Base-by-base conservation (phyloP, 2,329 filamentous ascomycete genomes). In the Botrytis aclada region DNA sequence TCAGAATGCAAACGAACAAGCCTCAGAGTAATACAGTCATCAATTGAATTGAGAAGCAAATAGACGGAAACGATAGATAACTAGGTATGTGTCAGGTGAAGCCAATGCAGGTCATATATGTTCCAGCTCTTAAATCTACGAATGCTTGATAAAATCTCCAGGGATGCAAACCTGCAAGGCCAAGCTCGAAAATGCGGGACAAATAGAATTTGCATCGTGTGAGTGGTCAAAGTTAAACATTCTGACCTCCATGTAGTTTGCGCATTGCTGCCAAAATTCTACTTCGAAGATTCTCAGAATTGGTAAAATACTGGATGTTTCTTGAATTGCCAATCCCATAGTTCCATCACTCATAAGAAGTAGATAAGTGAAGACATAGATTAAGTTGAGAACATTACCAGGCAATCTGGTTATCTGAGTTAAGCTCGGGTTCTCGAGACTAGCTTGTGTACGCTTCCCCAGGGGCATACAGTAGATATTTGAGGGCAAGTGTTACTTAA, bases 201-300 rank as follows among this genome's bases (percentile, higher is more conserved):
- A n/a, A 0, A 51, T 51, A 4, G 1, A n/a, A 14, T 0, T 14
- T 14, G n/a, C n/a, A n/a, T n/a, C n/a, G 0, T n/a, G 12, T 16
- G 25, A 51, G 47, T 2, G 25, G 47, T n/a, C 47, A 51, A 14
- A 7, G 0, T 51, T 51, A 7, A 51, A 12, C 25, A n/a, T 3
- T 14, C 47, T 51, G 25, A 14, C n/a, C 25, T n/a, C 12, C 47
- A 1, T 16, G 25, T n/a, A 51, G 0, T 51, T 16, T 2, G 47
- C 47, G 47, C 8, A 14, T n/a, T n/a, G 0, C 25, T n/a, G 12
- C 10, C 5, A 51, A 16, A 1, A 14, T 4, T 16, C 12, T 14
- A 51, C 45, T 51, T 25, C 47, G 1, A 51, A n/a, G 47, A n/a
- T 5, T 2, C 22, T 51, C 10, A 51, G 25, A 51, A 51, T 4